Percentiles rank a stretch among this genome's conserved stretches.
Evolutionary conservation across 257 asterid genomes (phyloP).

Genomic region (Primulina eburnea): DNA sequence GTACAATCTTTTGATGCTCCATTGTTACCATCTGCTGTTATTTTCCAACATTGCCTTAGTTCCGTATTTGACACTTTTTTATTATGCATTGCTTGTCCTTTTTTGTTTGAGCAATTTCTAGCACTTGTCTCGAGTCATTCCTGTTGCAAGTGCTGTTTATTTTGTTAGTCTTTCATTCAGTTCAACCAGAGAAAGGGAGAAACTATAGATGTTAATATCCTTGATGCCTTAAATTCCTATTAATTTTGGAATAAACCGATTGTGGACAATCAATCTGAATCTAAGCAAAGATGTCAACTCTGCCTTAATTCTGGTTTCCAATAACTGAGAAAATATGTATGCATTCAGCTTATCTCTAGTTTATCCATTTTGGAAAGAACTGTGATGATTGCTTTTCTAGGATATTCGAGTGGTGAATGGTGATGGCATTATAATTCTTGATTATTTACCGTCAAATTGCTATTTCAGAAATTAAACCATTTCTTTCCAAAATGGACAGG

Average conservation of each 20-base stretch:
- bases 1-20: background rate
- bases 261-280: background rate
- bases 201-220: background rate
- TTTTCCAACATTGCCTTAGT: too few relatives aligned
- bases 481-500: constrained; percentile 44
- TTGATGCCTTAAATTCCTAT: background rate
- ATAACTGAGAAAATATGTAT: background rate
- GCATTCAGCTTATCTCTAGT: background rate
- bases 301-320: background rate
- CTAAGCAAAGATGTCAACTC: background rate
- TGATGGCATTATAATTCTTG: background rate
- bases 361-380: too few relatives aligned
- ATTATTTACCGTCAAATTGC: background rate
- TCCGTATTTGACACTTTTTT: background rate
- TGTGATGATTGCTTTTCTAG: background rate
- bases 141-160: background rate
- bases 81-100: background rate
- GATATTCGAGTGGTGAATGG: background rate
- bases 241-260: background rate
- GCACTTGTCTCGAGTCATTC: background rate
- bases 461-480: background rate
- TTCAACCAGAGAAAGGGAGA: background rate
- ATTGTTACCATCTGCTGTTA: too few relatives aligned
- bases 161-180: background rate
- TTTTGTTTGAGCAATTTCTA: background rate